A percentile compares a stretch with the other conserved stretches of the same genome.
Evolutionary conservation across 495 filamentous ascomycete species (phyloP).

Genomic region (Tuber brumale): DNA sequence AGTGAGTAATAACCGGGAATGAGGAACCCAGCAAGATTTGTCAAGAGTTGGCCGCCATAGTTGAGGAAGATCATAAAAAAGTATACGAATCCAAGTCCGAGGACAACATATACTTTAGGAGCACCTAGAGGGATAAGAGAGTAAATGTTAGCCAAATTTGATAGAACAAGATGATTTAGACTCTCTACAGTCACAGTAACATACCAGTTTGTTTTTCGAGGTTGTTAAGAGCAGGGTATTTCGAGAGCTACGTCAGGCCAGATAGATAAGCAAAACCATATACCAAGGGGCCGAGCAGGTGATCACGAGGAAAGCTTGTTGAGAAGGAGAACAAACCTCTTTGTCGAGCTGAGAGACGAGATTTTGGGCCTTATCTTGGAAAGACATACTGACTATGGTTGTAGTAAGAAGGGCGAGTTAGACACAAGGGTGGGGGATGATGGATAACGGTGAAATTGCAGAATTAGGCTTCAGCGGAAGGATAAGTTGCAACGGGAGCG

Average conservation of each 20-base stretch:
- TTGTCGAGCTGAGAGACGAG: constrained; percentile 89
- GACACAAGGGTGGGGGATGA: constrained; percentile 3
- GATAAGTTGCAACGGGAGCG: background rate
- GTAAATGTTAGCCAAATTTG: background rate
- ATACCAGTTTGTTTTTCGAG: constrained; percentile 84
- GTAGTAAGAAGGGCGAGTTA: background rate
- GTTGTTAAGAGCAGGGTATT: constrained; percentile 90
- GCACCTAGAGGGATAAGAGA: constrained; percentile 44
- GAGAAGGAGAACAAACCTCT: constrained; percentile 60
- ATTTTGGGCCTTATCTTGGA: constrained; percentile 87
- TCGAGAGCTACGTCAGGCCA: constrained; percentile 64
- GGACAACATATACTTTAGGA: constrained; percentile 92
- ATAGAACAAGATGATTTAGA: background rate
- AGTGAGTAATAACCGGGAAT: constrained; percentile 95
- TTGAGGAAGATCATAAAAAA: constrained; percentile 99
- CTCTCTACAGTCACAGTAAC: background rate
- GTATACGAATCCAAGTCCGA: constrained; percentile 76
- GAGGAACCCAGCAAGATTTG: constrained; percentile 91
- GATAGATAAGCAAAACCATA: constrained; percentile 32
- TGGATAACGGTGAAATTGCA: constrained; percentile 1
- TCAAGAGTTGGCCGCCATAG: constrained; percentile 91
- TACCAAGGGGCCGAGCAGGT: constrained; percentile 13
- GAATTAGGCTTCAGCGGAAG: background rate
- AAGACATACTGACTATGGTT: constrained; percentile 54
- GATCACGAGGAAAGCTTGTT: background rate